These are phyloP conservation scores for Schwanniomyces occidentalis DNA, from an alignment of 805 yeast genomes.

Conservation along the genomic window DNA sequence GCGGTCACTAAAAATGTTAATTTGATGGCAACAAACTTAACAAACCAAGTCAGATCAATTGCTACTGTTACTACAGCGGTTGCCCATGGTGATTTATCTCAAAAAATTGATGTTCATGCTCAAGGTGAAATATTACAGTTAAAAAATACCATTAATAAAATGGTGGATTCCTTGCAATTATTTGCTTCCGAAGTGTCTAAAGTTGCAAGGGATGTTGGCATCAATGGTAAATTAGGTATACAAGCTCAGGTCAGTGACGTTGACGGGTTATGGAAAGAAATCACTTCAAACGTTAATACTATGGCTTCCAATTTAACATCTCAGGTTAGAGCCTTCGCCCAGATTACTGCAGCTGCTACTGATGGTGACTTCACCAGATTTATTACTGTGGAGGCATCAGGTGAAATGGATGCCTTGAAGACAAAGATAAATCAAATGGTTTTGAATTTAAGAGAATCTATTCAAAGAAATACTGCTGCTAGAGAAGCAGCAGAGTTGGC, in stretches of 20 bases:
- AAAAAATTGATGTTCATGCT: conserved; percentile 85
- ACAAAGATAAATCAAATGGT: conserved; percentile 79
- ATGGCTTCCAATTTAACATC: conserved; percentile 94
- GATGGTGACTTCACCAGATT: conserved; percentile 91
- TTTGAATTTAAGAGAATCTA: conserved; percentile 80
- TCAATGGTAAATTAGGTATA: conserved; percentile 88
- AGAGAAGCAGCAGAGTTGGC: conserved; percentile 94
- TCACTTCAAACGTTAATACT: conserved; percentile 86
- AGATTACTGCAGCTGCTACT: conserved; percentile 90
- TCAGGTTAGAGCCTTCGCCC: conserved; percentile 91
- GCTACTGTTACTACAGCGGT: conserved; percentile 92
- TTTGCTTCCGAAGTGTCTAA: conserved; percentile 87
- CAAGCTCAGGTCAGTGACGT: conserved; percentile 91
- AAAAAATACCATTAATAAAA: conserved; percentile 83
- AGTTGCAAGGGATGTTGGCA: conserved; percentile 91
- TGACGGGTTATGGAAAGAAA: conserved; percentile 90
- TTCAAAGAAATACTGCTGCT: conserved; percentile 89
- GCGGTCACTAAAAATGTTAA: conserved; percentile 50
- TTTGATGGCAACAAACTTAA: conserved; percentile 49
- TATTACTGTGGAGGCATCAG: conserved; percentile 87
- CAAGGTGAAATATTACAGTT: conserved; percentile 87
- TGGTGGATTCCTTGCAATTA: conserved; percentile 88
- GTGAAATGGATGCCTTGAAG: conserved; percentile 80
- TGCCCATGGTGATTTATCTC: conserved; percentile 84
- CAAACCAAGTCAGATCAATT: conserved; percentile 82